Evolutionary conservation across 192 early-diverging fungal genomes (phyloP), one percentile per base, ranked within the genome.

Genomic region (Backusella sp.): DNA sequence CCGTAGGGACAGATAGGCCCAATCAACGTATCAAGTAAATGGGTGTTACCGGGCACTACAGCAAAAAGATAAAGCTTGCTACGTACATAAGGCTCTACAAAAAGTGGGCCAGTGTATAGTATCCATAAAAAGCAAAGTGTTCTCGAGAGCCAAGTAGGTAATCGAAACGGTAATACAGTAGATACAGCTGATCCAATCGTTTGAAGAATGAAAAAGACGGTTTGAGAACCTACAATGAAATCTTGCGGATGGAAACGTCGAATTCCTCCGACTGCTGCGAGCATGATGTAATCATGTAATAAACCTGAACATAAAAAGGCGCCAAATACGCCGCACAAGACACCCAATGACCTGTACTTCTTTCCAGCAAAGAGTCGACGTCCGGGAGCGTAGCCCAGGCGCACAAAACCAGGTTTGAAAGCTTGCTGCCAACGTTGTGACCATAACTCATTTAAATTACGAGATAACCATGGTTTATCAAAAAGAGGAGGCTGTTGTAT

Each of bases 261-360:
- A 28, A n/a, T 56, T 21, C 44, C 62, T 12, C 78, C 78, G 12
- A 46, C n/a, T 37, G 70, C 75, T 5, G 28, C 36, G 26, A 75
- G 6, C 26, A 76, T n/a, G 37, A 76, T 59, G 39, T 79, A 79
- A 23, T 79, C 78, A 35, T 79, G 78, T 68, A 79, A 59, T 44
- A 76, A 46, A 14, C 78, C 78, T 19, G 78, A 79, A 3, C 44
- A 35, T n/a, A 49, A 12, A 74, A 79, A 79, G 1, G 62, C 78
- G 5, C 68, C 73, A 44, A 79, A 49, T 3, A 56, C 26, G 9
- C 70, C 76, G 19, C n/a, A 15, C 5, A 32, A 28, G 7, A 14
- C 26, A 5, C 73, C 66, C 21, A 69, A 12, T 5, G 6, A n/a
- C n/a, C 21, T 46, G n/a, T 28, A 21, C 14, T 66, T 32, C 41